Evolutionary conservation across 306 rosid genomes (phyloP), one percentile per base, ranked within the genome.

Genomic region (Amphicarpaea edgeworthii): DNA sequence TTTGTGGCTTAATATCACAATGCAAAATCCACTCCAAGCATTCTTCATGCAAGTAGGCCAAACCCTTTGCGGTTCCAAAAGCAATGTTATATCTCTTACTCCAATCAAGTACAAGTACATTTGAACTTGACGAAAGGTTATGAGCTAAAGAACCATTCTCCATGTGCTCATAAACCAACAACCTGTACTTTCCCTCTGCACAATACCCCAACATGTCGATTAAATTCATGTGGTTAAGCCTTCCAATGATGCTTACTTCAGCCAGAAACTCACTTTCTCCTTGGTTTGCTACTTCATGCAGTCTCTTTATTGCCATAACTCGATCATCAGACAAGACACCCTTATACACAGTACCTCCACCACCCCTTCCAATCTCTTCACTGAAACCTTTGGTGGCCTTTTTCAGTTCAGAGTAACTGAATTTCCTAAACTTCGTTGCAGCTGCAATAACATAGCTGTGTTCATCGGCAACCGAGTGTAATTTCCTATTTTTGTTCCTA

Each of bases 21-120:
- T 86, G 93, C 34, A 89, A 57, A 76, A 86, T 50, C 93, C 91
- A 89, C 47, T 89, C 93, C 77, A 83, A 79, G 49, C 91, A 89
- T 34, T 86, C 90, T 59, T 89, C 90, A 43, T 86, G 89, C 34
- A 89, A 21, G 68, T 89, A 88, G 7, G 88, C 83, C 3, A 86
- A 65, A 8, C 90, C 88, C 49, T 77, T 86, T 10, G 93, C 90
- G 0, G 84, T 84, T 14, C 93, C 90, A 0, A 76, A 1, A 28
- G 63, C 76, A 57, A 77, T 77, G 40, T 43, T 58, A 46, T 68
- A 78, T 70, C 71, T 70, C 23, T 59, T 59, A 15, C 16, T 1
- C 73, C 77, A 81, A 17, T 77, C 81, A 77, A 77, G 68, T 11
- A 10, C 81, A 77, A 77, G 68, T 11, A 10, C 34, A 55, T 55